phyloP scores from a whole-genome alignment of 208 protist species.

The Trypanosoma caninum region DNA sequence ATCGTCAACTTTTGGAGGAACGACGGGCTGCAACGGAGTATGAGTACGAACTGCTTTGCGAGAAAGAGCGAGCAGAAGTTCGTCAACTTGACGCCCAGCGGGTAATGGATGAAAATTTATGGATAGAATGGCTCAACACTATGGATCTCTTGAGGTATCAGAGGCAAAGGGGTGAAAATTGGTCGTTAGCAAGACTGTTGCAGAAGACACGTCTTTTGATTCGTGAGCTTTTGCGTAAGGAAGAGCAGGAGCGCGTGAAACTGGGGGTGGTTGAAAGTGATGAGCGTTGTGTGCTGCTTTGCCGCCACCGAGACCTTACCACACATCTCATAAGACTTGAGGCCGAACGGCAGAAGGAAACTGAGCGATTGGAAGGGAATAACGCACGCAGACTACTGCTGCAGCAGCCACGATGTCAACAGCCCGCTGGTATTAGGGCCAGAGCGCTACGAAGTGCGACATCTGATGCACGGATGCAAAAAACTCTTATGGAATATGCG shows the following conservation, averaged over 20 bases:
- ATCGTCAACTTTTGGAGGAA: slow-evolving; percentile 21
- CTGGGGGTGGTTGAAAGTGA: slow-evolving; percentile 17
- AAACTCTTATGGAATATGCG: slow-evolving; percentile 15
- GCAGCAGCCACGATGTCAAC: background rate
- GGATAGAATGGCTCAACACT: slow-evolving; percentile 16
- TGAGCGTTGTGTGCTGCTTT: background rate
- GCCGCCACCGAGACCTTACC: background rate
- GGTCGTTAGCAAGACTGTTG: slow-evolving; percentile 1
- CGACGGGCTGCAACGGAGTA: slow-evolving; percentile 8
- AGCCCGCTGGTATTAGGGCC: background rate
- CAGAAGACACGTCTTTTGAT: slow-evolving; percentile 21
- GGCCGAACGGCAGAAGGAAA: background rate
- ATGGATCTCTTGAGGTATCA: slow-evolving; percentile 16
- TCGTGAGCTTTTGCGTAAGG: slow-evolving; percentile 18
- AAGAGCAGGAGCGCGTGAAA: slow-evolving; percentile 10
- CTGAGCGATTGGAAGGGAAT: background rate
- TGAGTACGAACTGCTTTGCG: slow-evolving; percentile 7
- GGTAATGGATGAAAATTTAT: slow-evolving; percentile 8
- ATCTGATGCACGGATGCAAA: slow-evolving; percentile 10
- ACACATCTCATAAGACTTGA: slow-evolving; percentile 4
- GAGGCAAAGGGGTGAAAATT: slow-evolving; percentile 12
- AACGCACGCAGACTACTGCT: too few relatives aligned
- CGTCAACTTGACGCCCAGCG: background rate
- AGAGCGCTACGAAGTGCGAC: slow-evolving; percentile 1
- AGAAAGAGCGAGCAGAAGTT: slow-evolving; percentile 2